Evolutionary conservation across 2,329 filamentous ascomycete species (phyloP), one percentile per base, ranked within the genome.

Genomic region (Xylaria sp.): DNA sequence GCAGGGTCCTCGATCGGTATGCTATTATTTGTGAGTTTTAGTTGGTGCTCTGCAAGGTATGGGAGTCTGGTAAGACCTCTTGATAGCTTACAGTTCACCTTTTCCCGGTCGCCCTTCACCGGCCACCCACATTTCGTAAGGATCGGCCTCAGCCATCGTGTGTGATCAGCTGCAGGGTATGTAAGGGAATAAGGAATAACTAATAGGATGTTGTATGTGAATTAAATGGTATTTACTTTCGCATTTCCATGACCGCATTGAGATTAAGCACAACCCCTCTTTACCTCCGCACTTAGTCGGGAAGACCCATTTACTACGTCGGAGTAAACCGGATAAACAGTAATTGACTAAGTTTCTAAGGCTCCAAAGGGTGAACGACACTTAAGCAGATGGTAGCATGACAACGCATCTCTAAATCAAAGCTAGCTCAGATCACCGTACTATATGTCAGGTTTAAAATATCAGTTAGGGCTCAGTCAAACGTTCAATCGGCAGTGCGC

Each of bases 1-100:
- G 86, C 80, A 15, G 87, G 87, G 71, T 89, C 82, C 72, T 88
- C 84, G 51, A 89, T 76, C 0, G 82, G 78, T 62, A 89, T 83
- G 49, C 86, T 88, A 62, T 43, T 43, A 62, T 46, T 46, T 6
- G 10, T 51, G 10, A 2, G 12, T 57, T 13, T 64, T 57, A 63
- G 57, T 51, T 20, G 4, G n/a, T 8, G 4, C 25, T 23, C 18
- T 52, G 18, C 3, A 8, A 36, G 46, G 48, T 23, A n/a, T 68
- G 3, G n/a, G 64, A n/a, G 62, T 75, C 55, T 31, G 20, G 25
- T 46, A 9, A 3, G 73, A 66, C 63, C 33, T 60, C 65, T 20
- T 33, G 6, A 54, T 51, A 20, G 20, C 84, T 81, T 76, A 87
- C 85, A 80, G 77, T 70, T 85, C 82, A 64, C 81, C 83, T 58